Conservation (phyloP, 768 basidiomycete genomes). For the Phlebiopsis flavidoalba region DNA sequence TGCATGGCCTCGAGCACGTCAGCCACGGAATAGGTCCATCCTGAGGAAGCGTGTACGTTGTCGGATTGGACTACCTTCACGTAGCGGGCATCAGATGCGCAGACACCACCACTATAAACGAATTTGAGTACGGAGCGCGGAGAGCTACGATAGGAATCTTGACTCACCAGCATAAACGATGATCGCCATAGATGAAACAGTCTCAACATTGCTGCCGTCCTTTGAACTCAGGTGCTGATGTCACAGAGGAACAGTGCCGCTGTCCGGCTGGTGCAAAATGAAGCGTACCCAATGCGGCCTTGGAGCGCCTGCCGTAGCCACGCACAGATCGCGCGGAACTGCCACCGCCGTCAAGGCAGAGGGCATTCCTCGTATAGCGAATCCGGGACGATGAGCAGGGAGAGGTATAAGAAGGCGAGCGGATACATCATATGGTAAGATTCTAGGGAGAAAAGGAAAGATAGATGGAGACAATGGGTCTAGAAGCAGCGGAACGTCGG, state of each 20-base stretch:
- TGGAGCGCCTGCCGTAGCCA: slow-evolving; percentile 66
- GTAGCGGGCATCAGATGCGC: slow-evolving; percentile 51
- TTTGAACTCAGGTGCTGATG: slow-evolving; percentile 67
- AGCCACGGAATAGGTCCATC: no score
- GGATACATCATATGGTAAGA: slow-evolving; percentile 6
- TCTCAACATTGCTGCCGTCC: slow-evolving; percentile 68
- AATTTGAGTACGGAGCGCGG: not conserved
- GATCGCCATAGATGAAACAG: slow-evolving; percentile 50
- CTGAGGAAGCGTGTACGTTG: slow-evolving; percentile 49
- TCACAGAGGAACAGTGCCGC: slow-evolving; percentile 48
- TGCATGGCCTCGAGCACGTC: slow-evolving; percentile 46
- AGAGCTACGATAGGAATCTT: not conserved
- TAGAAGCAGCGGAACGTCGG: slow-evolving; percentile 54
- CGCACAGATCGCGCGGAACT: slow-evolving; percentile 52
- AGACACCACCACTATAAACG: slow-evolving; percentile 46
- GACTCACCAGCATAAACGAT: slow-evolving; percentile 60
- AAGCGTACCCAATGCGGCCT: slow-evolving; percentile 60
- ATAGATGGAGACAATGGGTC: slow-evolving; percentile 56
- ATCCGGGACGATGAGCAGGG: not conserved
- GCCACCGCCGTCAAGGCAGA: slow-evolving; percentile 61
- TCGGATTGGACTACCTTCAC: slow-evolving; percentile 39
- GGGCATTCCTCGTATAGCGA: slow-evolving; percentile 39
- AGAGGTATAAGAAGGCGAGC: not conserved
- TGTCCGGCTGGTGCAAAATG: slow-evolving; percentile 50
- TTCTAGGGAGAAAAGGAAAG: slow-evolving; percentile 22